Conservation (phyloP, 2,329 filamentous ascomycete genomes). For the Penicillium sp. region DNA sequence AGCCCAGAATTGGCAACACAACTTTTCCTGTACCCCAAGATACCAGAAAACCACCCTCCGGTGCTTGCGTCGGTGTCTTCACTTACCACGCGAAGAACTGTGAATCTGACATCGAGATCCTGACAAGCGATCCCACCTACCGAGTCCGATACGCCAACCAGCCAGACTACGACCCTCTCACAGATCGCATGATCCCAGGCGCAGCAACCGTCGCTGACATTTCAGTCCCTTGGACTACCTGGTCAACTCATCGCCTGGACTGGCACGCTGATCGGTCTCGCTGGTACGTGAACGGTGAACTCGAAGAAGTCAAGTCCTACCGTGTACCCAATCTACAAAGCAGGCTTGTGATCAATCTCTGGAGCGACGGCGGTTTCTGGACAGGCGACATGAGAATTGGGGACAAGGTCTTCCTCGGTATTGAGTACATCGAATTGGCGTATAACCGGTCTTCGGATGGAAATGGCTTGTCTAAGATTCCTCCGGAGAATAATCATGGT, state of each 20-base stretch:
- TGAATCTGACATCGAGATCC: constrained; percentile 56
- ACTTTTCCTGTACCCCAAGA: neutral
- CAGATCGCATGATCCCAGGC: constrained; percentile 34
- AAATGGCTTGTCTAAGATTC: neutral
- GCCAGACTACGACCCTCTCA: constrained; percentile 40
- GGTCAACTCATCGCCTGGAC: constrained; percentile 44
- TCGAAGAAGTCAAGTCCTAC: constrained; percentile 34
- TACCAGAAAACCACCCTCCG: constrained; percentile 35
- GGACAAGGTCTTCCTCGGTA: constrained; percentile 37
- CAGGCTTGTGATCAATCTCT: constrained; percentile 42
- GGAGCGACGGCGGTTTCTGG: constrained; percentile 46
- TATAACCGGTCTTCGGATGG: constrained; percentile 36
- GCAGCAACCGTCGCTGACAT: constrained; percentile 32
- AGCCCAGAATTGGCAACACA: neutral
- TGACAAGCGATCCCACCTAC: constrained; percentile 48
- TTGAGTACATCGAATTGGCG: constrained; percentile 45
- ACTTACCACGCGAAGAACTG: constrained; percentile 49
- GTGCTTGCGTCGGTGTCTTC: constrained; percentile 54
- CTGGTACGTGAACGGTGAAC: constrained; percentile 39
- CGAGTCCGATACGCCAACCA: constrained; percentile 47
- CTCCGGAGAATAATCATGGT: constrained; percentile 13
- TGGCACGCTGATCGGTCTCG: constrained; percentile 37
- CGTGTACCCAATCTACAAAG: constrained; percentile 39
- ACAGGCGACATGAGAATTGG: constrained; percentile 42
- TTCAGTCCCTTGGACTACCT: constrained; percentile 40